Evolutionary conservation across 441 rosid species (phyloP).

Genomic region (Adansonia gregorii): DNA sequence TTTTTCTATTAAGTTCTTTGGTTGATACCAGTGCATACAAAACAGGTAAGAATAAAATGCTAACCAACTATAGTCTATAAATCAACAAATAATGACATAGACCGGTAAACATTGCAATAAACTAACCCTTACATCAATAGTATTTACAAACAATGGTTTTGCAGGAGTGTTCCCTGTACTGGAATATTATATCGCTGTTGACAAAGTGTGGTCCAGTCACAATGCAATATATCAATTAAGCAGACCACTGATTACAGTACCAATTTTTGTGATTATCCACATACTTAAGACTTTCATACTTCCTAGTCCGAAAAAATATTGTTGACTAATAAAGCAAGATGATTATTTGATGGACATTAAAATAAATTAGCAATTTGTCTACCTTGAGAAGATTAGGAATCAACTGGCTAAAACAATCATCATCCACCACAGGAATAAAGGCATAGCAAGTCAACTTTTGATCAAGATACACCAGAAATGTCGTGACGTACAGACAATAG

Average conservation of each 20-base stretch:
- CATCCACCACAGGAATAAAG: background rate
- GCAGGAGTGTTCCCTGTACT: background rate
- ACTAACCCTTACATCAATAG: background rate
- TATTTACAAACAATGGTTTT: background rate
- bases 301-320: background rate
- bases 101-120: background rate
- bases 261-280: background rate
- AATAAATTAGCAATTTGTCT: background rate
- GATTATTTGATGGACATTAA: background rate
- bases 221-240: background rate
- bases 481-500: background rate
- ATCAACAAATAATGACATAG: background rate
- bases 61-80: background rate
- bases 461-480: background rate
- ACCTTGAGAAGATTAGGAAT: background rate
- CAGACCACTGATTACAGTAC: background rate
- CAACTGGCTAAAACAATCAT: background rate
- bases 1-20: background rate
- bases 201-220: background rate
- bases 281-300: background rate
- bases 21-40: background rate
- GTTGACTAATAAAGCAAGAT: background rate
- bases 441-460: conserved; percentile 10
- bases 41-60: background rate
- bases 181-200: background rate